Percentiles rank a stretch among this genome's conserved stretches.
These are phyloP conservation scores for Picochlorum sp. DNA, from an alignment of 139 green algal genomes.

Conservation along the genomic window DNA sequence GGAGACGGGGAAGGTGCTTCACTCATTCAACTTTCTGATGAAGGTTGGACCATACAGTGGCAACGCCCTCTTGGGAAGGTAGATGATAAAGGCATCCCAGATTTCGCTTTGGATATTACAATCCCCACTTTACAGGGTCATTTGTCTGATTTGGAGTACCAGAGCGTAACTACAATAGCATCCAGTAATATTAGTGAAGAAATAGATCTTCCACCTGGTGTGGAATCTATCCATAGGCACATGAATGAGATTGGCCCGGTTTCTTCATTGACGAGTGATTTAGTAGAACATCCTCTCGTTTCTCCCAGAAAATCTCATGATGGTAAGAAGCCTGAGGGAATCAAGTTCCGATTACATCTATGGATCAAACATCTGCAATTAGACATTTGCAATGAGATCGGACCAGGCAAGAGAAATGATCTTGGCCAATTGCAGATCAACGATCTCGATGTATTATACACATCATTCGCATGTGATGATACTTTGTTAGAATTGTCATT, in stretches of 20 bases:
- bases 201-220: background rate
- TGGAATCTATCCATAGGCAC: slow-evolving; percentile 4
- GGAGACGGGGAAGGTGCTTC: slow-evolving; percentile 35
- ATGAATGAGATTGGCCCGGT: background rate
- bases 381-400: too few species aligned
- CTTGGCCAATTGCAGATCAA: slow-evolving; percentile 30
- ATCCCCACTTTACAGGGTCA: slow-evolving; percentile 45
- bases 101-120: slow-evolving; percentile 40
- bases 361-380: too few species aligned
- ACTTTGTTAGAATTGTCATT: slow-evolving; percentile 52
- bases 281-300: too few species aligned
- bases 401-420: too few species aligned
- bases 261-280: too few species aligned
- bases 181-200: slow-evolving; percentile 49
- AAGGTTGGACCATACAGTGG: slow-evolving; percentile 26
- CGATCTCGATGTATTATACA: slow-evolving; percentile 49
- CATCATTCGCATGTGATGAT: slow-evolving; percentile 22
- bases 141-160: slow-evolving; percentile 66
- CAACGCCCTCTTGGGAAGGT: slow-evolving; percentile 15
- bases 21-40: slow-evolving; percentile 42
- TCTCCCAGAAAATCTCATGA: too few species aligned
- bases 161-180: slow-evolving; percentile 51
- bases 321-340: too few species aligned
- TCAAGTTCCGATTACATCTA: too few species aligned
- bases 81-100: slow-evolving; percentile 5